Base-by-base conservation (phyloP, 495 filamentous ascomycete genomes). In the Neurospora pannonica region DNA sequence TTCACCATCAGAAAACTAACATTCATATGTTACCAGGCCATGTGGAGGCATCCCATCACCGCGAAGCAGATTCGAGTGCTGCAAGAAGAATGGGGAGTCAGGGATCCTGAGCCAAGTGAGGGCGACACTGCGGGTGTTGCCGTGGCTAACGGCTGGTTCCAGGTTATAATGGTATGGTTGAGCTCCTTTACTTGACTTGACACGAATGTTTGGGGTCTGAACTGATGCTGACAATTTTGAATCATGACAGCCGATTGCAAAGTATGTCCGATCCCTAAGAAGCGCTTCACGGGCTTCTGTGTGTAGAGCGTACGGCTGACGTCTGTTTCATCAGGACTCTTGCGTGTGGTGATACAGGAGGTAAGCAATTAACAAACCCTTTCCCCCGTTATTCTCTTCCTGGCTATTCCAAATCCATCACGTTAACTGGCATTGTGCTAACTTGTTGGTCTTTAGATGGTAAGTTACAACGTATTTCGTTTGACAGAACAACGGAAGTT, bases 31-130 rank as follows among this genome's bases (percentile, higher is more conserved):
- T 24, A 5, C 46, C 38, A 77, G 78, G 92, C 90, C 4, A 97
- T 97, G 95, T 97, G 91, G 91, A 84, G 85, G 71, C 92, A 97
- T 82, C 94, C 94, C 21, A 82, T 97, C 46, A 97, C 94, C 0
- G 83, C 79, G 69, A 88, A 89, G 75, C 92, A 97, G 71, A 79
- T 97, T 11, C 77, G 79, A n/a, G 81, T 92, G 0, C 82, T 97
- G 42, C 83, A 88, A 73, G 88, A 91, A n/a, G 91, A 94, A 71
- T 95, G 93, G 92, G 90, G 87, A 39, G 82, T 89, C 72, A 77
- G 93, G 72, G 84, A 88, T 40, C 40, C 43, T 1, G n/a, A 62
- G 8, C 28, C 39, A 21, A 89, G 88, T 86, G 86, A 84, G 10
- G 78, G 85, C 62, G 82, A 82, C 4, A 71, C 71, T 13, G 81